Conservation (phyloP, 176 grass and related monocot genomes). For the Thalia dealbata region DNA sequence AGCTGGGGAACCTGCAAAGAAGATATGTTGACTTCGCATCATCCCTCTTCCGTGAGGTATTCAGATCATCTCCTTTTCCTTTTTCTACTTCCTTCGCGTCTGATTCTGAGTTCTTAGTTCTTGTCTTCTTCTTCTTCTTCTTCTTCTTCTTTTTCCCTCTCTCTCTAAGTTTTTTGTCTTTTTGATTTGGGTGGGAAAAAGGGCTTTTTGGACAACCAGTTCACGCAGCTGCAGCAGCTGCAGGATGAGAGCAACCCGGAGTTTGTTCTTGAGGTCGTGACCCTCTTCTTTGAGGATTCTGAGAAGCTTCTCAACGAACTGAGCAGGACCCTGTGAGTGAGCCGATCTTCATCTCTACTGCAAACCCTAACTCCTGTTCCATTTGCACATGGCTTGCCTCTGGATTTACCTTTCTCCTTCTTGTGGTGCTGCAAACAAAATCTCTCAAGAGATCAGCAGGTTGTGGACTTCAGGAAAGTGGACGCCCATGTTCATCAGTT, state of each 20-base stretch:
- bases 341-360: neutral
- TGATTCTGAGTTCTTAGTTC: too few relatives aligned
- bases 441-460: slow-evolving; percentile 24
- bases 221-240: slow-evolving; percentile 31
- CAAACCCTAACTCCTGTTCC: neutral
- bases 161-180: neutral
- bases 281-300: slow-evolving; percentile 38
- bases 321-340: slow-evolving; percentile 30
- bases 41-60: slow-evolving; percentile 30
- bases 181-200: slow-evolving; percentile 13
- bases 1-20: slow-evolving; percentile 23
- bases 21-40: slow-evolving; percentile 30
- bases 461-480: slow-evolving; percentile 40
- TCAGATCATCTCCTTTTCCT: neutral
- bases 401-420: neutral
- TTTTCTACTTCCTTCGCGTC: neutral
- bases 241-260: slow-evolving; percentile 42
- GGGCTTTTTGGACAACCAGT: slow-evolving; percentile 34
- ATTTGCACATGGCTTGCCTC: neutral
- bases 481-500: slow-evolving; percentile 42
- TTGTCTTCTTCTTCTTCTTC: neutral
- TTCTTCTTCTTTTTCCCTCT: neutral
- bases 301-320: slow-evolving; percentile 36
- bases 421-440: neutral
- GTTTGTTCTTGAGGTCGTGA: slow-evolving; percentile 29